These are phyloP conservation scores for Scutellaria galericulata DNA, from an alignment of 257 asterid species.

Conservation along the genomic window DNA sequence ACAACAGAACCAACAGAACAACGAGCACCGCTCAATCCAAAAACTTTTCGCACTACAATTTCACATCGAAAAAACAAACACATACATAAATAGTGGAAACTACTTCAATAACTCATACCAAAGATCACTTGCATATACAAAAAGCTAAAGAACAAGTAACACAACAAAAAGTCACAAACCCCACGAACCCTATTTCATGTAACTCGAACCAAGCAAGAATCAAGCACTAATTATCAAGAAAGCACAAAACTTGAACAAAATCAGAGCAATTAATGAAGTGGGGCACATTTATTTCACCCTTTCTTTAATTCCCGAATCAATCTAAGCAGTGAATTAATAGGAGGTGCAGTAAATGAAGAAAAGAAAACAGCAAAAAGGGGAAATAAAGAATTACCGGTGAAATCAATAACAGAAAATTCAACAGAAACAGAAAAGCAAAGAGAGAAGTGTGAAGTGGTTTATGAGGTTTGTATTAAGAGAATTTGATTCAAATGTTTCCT, in stretches of 20 bases:
- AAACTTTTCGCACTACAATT: constrained; percentile 10
- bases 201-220: constrained; percentile 8
- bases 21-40: constrained; percentile 19
- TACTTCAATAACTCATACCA: neutral
- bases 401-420: neutral
- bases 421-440: constrained; percentile 19
- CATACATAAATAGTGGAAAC: neutral
- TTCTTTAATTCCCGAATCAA: constrained; percentile 21
- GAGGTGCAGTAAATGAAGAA: constrained; percentile 31
- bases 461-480: constrained; percentile 34
- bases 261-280: constrained; percentile 37
- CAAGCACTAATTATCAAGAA: constrained; percentile 5
- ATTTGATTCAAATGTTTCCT: constrained; percentile 49
- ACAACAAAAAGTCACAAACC: constrained; percentile 15
- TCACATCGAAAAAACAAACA: neutral
- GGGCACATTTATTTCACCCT: constrained; percentile 20
- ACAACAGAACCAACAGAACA: constrained; percentile 23
- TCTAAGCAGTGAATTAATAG: constrained; percentile 23
- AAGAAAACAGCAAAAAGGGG: neutral
- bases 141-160: neutral
- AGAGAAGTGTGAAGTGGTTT: constrained; percentile 28
- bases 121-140: neutral
- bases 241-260: constrained; percentile 27
- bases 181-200: constrained; percentile 38
- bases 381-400: constrained; percentile 8